phyloP scores from a whole-genome alignment of 257 asterid genomes.

The Plantago ovata region DNA sequence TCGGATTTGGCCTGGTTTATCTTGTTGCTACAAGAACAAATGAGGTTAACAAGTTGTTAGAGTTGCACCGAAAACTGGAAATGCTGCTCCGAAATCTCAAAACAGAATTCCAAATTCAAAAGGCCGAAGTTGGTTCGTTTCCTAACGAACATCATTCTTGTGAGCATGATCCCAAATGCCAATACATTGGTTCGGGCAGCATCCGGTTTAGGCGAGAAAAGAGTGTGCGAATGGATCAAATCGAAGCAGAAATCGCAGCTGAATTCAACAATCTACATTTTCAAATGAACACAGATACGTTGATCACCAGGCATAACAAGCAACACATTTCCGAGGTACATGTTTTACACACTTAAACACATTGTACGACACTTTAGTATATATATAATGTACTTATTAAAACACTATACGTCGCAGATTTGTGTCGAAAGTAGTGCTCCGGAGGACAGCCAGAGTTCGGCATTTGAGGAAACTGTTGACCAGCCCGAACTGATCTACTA shows the following conservation, averaged over 20 bases:
- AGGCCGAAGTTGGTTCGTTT: no score
- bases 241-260: constrained; percentile 63
- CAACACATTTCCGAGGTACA: constrained; percentile 45
- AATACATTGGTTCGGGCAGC: constrained; percentile 23
- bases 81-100: constrained; percentile 38
- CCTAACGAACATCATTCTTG: constrained; percentile 18
- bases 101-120: constrained; percentile 25
- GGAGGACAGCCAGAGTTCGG: constrained; percentile 27
- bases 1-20: constrained; percentile 62
- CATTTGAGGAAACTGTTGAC: constrained; percentile 27
- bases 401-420: constrained; percentile 25
- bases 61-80: constrained; percentile 41
- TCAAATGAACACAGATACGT: constrained; percentile 31
- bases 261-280: constrained; percentile 53
- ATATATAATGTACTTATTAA: neutral
- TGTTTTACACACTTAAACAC: no score
- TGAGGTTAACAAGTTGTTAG: constrained; percentile 50
- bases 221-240: constrained; percentile 48
- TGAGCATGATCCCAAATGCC: constrained; percentile 16
- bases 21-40: constrained; percentile 38
- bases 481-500: constrained; percentile 11
- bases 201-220: constrained; percentile 25
- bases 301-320: constrained; percentile 13
- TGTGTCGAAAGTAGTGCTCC: constrained; percentile 39
- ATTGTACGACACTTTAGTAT: neutral